A percentile compares a stretch with the other conserved stretches of the same genome.
phyloP scores from a whole-genome alignment of 225 moss, liverwort and hornwort species.

The Asterella californica region DNA sequence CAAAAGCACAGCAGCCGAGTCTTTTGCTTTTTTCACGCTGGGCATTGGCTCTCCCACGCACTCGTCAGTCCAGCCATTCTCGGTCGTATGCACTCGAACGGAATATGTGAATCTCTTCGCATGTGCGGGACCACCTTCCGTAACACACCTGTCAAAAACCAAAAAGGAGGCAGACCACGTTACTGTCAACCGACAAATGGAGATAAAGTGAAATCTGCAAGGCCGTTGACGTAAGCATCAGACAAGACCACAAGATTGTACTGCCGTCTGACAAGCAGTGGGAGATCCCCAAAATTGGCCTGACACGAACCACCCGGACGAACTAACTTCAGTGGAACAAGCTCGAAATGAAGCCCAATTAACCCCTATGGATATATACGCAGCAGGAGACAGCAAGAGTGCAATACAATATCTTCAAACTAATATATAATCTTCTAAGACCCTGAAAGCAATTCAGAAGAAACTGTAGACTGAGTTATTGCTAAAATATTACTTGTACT shows the following conservation, averaged over 20 bases:
- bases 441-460: background rate
- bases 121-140: constrained; percentile 96
- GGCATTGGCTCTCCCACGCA: constrained; percentile 98
- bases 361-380: background rate
- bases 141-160: constrained; percentile 55
- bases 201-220: background rate
- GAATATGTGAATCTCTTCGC: constrained; percentile 98
- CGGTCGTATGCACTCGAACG: constrained; percentile 94
- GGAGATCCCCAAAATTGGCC: too few relatives aligned
- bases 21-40: constrained; percentile 98
- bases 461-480: background rate
- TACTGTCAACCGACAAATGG: background rate
- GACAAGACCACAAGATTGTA: too few relatives aligned
- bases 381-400: background rate
- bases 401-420: background rate
- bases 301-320: too few relatives aligned
- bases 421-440: too few relatives aligned
- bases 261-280: too few relatives aligned
- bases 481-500: constrained; percentile 61
- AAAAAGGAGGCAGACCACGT: background rate
- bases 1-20: constrained; percentile 87
- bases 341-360: too few relatives aligned
- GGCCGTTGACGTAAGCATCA: too few relatives aligned
- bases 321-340: too few relatives aligned
- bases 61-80: constrained; percentile 94